A percentile compares a stretch with the other conserved stretches of the same genome.
phyloP scores from a whole-genome alignment of 805 yeast species.

The Trichomonascus vanleenenianus region DNA sequence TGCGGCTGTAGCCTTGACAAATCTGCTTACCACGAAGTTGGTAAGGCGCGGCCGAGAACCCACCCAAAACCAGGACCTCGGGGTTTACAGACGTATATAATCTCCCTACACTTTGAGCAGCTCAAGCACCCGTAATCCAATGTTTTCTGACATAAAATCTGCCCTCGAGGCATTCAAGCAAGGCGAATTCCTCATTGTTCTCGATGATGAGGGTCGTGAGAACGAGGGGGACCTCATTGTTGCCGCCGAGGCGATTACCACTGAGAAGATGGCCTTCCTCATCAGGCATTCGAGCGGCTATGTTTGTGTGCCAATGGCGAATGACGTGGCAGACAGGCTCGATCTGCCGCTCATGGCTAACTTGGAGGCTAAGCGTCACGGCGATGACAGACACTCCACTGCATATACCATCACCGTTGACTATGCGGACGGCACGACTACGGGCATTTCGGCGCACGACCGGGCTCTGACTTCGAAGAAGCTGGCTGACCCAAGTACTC shows the following conservation, averaged over 20 bases:
- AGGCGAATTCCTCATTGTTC: constrained; percentile 85
- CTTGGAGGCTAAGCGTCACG: constrained; percentile 71
- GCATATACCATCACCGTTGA: constrained; percentile 95
- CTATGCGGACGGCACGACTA: constrained; percentile 79
- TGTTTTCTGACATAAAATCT: too few relatives aligned
- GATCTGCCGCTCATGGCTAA: constrained; percentile 73
- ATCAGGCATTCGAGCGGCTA: constrained; percentile 73
- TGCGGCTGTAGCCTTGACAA: too few relatives aligned
- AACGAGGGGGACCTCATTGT: constrained; percentile 95
- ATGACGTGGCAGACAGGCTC: constrained; percentile 68
- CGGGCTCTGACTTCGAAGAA: constrained; percentile 73
- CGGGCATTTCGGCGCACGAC: constrained; percentile 94
- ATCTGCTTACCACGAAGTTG: too few relatives aligned
- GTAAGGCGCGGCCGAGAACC: too few relatives aligned
- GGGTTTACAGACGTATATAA: too few relatives aligned
- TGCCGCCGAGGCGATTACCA: constrained; percentile 77
- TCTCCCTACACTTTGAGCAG: too few relatives aligned
- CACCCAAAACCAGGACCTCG: too few relatives aligned
- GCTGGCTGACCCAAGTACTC: constrained; percentile 54
- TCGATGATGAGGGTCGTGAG: constrained; percentile 94
- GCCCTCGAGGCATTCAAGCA: too few relatives aligned
- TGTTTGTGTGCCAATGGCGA: constrained; percentile 83
- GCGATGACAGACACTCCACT: constrained; percentile 39
- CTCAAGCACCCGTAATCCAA: too few relatives aligned
- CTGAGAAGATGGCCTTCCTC: constrained; percentile 87